These are phyloP conservation scores for Dionaea muscipula DNA, from an alignment of 179 eudicot genomes.

Conservation along the genomic window DNA sequence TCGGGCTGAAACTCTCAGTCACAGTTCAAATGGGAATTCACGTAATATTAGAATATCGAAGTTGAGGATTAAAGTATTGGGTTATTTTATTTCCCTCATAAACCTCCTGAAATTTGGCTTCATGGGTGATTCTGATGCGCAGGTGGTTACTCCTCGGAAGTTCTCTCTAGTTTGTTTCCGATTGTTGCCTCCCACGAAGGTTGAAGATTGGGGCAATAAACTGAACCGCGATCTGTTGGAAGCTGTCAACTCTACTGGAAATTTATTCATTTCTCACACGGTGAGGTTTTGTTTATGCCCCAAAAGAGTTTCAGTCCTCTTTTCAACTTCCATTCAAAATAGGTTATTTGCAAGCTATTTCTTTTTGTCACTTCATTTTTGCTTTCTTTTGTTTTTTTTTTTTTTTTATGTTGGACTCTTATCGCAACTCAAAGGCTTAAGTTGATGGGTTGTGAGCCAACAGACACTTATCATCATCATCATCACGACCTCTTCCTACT, in stretches of 20 bases:
- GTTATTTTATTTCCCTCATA: not conserved
- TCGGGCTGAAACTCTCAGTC: not conserved
- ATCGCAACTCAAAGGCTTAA: too few relatives aligned
- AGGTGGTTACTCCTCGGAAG: conserved; percentile 62
- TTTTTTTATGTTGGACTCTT: too few relatives aligned
- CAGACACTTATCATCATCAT: too few relatives aligned
- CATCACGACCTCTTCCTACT: too few relatives aligned
- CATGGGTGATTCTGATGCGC: conserved; percentile 10
- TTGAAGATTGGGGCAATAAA: conserved; percentile 32
- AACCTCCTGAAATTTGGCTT: not conserved
- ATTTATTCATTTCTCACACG: conserved; percentile 70
- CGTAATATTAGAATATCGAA: not conserved
- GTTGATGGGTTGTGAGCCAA: too few relatives aligned
- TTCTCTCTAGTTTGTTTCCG: conserved; percentile 83
- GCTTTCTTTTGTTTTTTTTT: too few relatives aligned
- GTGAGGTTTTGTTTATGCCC: conserved; percentile 20
- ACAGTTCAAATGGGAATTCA: not conserved
- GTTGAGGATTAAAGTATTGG: too few relatives aligned
- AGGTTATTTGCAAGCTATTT: not conserved
- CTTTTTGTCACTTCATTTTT: not conserved
- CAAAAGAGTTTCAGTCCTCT: not conserved
- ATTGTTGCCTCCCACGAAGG: conserved; percentile 33
- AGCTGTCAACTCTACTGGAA: conserved; percentile 68
- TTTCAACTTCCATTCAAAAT: not conserved
- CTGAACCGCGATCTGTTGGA: conserved; percentile 65